These are phyloP conservation scores for Thinopyrum elongatum DNA, from an alignment of 176 grass and related monocot species.

Conservation along the genomic window DNA sequence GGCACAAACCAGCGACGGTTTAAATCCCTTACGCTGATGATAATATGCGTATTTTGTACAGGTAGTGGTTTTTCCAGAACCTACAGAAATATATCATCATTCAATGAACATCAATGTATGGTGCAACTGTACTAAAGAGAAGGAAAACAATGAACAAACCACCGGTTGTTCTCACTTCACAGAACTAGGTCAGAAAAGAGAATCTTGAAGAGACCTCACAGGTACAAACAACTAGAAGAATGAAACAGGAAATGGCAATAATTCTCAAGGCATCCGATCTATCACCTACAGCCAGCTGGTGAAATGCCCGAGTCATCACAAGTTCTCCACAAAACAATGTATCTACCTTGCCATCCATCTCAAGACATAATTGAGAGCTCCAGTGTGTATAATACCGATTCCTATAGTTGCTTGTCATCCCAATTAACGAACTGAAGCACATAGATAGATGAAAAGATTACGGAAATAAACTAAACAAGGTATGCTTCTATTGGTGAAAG, in stretches of 20 bases:
- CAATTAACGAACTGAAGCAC: background rate
- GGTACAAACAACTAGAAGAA: background rate
- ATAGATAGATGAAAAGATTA: background rate
- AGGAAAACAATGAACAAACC: background rate
- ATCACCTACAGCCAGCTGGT: background rate
- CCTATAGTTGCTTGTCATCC: background rate
- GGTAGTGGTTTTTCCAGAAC: slow-evolving; percentile 87
- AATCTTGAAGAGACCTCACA: background rate
- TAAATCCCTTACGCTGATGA: slow-evolving; percentile 71
- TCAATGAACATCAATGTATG: background rate
- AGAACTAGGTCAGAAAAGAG: background rate
- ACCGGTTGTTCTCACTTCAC: background rate
- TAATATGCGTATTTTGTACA: slow-evolving; percentile 79
- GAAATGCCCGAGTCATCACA: background rate
- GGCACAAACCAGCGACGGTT: slow-evolving; percentile 76
- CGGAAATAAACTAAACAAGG: background rate
- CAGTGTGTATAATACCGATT: background rate
- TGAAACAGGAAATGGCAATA: background rate
- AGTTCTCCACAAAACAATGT: background rate
- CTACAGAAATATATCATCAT: slow-evolving; percentile 27
- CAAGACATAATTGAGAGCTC: background rate
- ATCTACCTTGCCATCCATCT: background rate
- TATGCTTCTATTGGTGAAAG: background rate
- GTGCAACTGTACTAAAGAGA: background rate
- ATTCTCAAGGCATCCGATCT: background rate